These are phyloP conservation scores for Licmophora abbreviata DNA, from an alignment of 108 stramenopile species.

Conservation along the genomic window DNA sequence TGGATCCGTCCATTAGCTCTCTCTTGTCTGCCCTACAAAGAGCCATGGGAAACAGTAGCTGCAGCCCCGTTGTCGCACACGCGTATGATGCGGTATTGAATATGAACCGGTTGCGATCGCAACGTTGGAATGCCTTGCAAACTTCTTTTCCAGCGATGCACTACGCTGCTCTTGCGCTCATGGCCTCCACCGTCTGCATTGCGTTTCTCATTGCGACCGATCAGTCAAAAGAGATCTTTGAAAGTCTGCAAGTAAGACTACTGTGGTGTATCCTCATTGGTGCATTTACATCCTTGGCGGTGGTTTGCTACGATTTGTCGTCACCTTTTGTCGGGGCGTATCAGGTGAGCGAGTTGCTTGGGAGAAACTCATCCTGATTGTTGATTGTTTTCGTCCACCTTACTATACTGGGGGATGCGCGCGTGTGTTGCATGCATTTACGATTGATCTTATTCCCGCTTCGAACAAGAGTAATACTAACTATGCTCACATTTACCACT, in stretches of 20 bases:
- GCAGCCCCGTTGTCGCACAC: conserved; percentile 21
- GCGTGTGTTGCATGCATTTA: too few relatives aligned
- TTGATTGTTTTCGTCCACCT: too few relatives aligned
- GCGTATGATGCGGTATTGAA: conserved; percentile 30
- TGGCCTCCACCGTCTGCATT: conserved; percentile 22
- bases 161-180: conserved; percentile 13
- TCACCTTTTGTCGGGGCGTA: conserved; percentile 12
- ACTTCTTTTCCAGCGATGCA: conserved; percentile 27
- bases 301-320: conserved; percentile 13
- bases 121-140: conserved; percentile 42
- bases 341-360: too few relatives aligned
- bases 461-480: too few relatives aligned
- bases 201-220: conserved; percentile 30
- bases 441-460: too few relatives aligned
- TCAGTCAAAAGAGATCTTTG: conserved; percentile 31
- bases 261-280: conserved; percentile 13
- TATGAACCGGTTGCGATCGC: conserved; percentile 36
- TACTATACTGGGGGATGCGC: too few relatives aligned
- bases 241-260: too few relatives aligned
- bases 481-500: too few relatives aligned
- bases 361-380: too few relatives aligned
- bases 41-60: too few relatives aligned
- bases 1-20: conserved; percentile 58
- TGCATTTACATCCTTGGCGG: conserved; percentile 11
- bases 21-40: conserved; percentile 32